Evolutionary conservation across 176 grass and related monocot genomes (phyloP).

Genomic region (Ananas comosus): DNA sequence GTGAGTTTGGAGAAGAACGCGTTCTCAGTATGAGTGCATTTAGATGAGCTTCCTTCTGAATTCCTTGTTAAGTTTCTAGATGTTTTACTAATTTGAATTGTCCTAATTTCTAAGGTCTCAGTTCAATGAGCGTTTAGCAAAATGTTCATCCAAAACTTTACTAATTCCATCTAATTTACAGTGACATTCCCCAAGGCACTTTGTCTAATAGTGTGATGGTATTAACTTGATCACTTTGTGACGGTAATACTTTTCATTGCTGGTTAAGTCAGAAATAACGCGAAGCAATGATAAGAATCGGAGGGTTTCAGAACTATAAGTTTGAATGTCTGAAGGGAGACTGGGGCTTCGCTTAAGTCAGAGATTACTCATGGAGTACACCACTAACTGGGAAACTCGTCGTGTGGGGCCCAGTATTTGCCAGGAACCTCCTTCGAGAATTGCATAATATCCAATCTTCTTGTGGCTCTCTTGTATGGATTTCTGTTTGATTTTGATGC

Average conservation of each 20-base stretch:
- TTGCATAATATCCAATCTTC: no score
- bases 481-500: no score
- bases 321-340: constrained; percentile 39
- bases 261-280: constrained; percentile 93
- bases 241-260: constrained; percentile 28
- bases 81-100: background rate
- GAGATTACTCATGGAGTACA: constrained; percentile 71
- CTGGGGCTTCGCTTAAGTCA: constrained; percentile 67
- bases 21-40: constrained; percentile 67
- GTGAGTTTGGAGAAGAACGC: constrained; percentile 92
- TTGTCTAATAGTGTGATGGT: no score
- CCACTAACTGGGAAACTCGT: no score
- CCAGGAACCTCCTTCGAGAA: no score
- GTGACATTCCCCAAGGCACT: no score
- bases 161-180: no score
- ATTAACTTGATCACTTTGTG: background rate
- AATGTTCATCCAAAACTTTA: no score
- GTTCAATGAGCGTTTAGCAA: no score
- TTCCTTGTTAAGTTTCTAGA: constrained; percentile 63
- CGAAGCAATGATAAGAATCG: constrained; percentile 75
- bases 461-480: no score
- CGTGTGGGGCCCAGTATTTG: no score
- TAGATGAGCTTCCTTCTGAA: constrained; percentile 84
- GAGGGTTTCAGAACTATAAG: constrained; percentile 39
- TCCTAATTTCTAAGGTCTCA: background rate